phyloP scores from a whole-genome alignment of 805 yeast genomes.

The Barnettozyma wickerhamii region DNA sequence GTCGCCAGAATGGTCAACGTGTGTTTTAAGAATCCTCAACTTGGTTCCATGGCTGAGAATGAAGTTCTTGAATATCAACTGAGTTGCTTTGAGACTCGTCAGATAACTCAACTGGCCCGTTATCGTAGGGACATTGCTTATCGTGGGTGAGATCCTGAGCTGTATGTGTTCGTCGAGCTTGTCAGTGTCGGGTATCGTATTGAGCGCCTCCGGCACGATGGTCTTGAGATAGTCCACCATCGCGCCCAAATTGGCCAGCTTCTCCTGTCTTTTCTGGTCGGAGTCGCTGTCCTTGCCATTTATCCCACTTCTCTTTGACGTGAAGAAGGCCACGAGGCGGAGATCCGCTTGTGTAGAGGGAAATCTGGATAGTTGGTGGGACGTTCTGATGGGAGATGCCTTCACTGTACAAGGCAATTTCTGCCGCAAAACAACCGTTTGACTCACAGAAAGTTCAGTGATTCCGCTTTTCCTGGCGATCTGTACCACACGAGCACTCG shows the following conservation, averaged over 20 bases:
- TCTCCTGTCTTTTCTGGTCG: conserved; percentile 4
- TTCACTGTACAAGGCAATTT: neutral
- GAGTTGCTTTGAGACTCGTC: conserved; percentile 53
- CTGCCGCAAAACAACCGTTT: neutral
- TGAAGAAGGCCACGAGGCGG: neutral
- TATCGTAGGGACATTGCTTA: conserved; percentile 49
- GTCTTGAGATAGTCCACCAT: conserved; percentile 43
- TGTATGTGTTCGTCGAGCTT: conserved; percentile 42
- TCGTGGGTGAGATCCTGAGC: conserved; percentile 53
- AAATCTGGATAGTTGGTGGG: neutral
- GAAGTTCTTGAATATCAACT: conserved; percentile 48
- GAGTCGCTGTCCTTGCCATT: neutral
- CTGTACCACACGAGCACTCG: too few species aligned
- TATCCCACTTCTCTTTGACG: neutral
- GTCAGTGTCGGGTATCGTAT: conserved; percentile 38
- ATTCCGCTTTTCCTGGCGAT: too few species aligned
- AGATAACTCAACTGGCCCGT: conserved; percentile 52
- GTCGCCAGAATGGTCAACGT: conserved; percentile 10
- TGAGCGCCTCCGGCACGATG: conserved; percentile 48
- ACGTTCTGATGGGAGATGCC: neutral
- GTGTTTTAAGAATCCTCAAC: conserved; percentile 40
- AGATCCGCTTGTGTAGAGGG: neutral
- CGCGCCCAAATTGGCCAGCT: conserved; percentile 44
- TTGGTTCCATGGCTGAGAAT: conserved; percentile 47
- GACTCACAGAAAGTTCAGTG: neutral